Evolutionary conservation across 768 basidiomycete species (phyloP), one percentile per base, ranked within the genome.

Genomic region (Flagelloscypha sp.): DNA sequence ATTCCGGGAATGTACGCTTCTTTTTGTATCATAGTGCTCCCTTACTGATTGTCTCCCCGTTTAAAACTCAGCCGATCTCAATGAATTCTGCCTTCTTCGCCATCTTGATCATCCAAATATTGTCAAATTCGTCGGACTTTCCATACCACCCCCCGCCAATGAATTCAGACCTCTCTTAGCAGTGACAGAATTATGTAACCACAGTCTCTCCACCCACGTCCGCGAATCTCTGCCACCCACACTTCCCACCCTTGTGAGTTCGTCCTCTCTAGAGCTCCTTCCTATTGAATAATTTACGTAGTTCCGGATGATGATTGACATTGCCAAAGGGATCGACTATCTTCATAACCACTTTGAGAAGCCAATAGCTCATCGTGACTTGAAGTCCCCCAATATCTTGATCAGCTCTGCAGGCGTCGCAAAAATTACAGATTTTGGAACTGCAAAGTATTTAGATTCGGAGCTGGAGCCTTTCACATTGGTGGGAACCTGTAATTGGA

Each of bases 401-500:
- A 84, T 84, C 54, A 84, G 78, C 5, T 70, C 70, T n/a, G 63
- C 68, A 11, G 79, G 77, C 18, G 66, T 73, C 21, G 81, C 82
- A 36, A 84, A 84, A 66, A 81, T 84, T 28, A 77, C 79, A 31
- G 82, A 84, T 53, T 84, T 84, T 50, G 79, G 82, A 12, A 63
- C 84, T 25, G 83, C 83, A 2, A 75, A 84, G 40, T 82, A 84
- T 40, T 84, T 83, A 53, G 76, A 77, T 46, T 79, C 78, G 18
- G n/a, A n/a, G n/a, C n/a, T n/a, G n/a, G n/a, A n/a, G n/a, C n/a
- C n/a, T n/a, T n/a, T n/a, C n/a, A 84, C 83, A 9, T 54, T 84
- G 25, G 82, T 84, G 7, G 82, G 82, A 10, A 84, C 83, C 4
- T 79, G 84, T 48, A 84, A 84, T 50, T 84, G 81, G 79, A 83